Evolutionary conservation across 139 green algal species (phyloP), one percentile per base, ranked within the genome.

Genomic region (Asterochloris erici): DNA sequence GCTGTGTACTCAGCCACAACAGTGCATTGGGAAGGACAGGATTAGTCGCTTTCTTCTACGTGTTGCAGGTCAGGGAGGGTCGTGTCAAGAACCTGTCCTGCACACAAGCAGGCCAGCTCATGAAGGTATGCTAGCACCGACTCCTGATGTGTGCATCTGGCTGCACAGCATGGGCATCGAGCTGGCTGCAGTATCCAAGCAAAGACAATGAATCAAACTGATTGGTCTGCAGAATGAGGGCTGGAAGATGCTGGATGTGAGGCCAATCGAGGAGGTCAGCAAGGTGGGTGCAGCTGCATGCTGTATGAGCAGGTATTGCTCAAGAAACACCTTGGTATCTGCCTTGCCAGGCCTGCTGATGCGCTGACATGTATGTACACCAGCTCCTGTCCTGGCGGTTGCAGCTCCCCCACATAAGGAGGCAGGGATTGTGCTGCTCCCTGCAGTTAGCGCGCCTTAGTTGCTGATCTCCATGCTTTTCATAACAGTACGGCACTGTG

Each of bases 161-260:
- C 27, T 38, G 66, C 66, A 26, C 17, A 21, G 21, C 21, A 26
- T 24, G 66, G 19, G 21, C 66, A 71, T 71, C 10, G 21, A 21
- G 66, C 2, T 10, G 66, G 17, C 17, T 21, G 2, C 66, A n/a
- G n/a, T n/a, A n/a, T n/a, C n/a, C n/a, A 4, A 26, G 66, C 66
- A 71, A 21, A 24, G 4, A 1, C 66, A 21, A 21, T 26, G 17
- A 24, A 4, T 71, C 17, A 71, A 21, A 21, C 10, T 4, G 66
- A 26, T 71, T 71, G 17, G 21, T 24, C 17, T 24, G 66, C 66
- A 71, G 19, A 71, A 26, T 71, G 66, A 21, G 21, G 21, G 66
- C 66, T 98, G 94, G 95, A 70, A 86, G 29, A 60, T 98, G 68
- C 91, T 98, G 63, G 95, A 98, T 84, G 93, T 96, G 38, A 86